Evolutionary conservation across 768 basidiomycete species (phyloP), one percentile per base, ranked within the genome.

Genomic region (Xerocomellus dryophilus): DNA sequence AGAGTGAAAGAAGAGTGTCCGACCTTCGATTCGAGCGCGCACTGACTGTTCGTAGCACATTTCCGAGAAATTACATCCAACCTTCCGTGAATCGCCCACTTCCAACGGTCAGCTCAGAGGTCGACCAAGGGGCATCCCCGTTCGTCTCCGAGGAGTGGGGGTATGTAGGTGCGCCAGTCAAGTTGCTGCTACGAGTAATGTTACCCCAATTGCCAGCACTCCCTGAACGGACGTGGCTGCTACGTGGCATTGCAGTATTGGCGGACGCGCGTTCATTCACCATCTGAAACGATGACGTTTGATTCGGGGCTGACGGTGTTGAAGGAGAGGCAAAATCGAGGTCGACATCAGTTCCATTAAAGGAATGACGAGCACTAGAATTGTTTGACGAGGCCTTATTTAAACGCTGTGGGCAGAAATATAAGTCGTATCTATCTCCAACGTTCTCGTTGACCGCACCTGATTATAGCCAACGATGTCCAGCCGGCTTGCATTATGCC

Each of bases 141-240:
- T 60, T 65, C 5, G 81, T 79, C 63, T 81, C 84, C 8, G 83
- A 73, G 36, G 79, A 76, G 53, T 81, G 80, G 12, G 82, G 76
- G 61, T 81, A 82, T 36, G 81, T 66, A n/a, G 75, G 72, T 35
- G 76, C 74, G 54, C 75, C 72, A 48, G 73, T 71, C 48, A 84
- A 72, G 64, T 77, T 78, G 63, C 72, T 79, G 66, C 74, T 79
- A 45, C 84, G 80, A 25, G 81, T 66, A 61, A 87, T 76, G 62
- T 72, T 81, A 40, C 76, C 85, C 89, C 89, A 90, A 66, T 89
- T 90, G 31, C 88, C 88, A 25, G 85, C 86, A 67, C 88, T 90
- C 43, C 89, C 89, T 41, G 87, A 82, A 56, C 89, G 84, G 54
- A 82, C 81, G 64, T 91, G 88, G 35, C 86, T 82, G 27, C 75